Evolutionary conservation across 208 protist species (phyloP), one percentile per base, ranked within the genome.

Genomic region (Porcisia deanei): DNA sequence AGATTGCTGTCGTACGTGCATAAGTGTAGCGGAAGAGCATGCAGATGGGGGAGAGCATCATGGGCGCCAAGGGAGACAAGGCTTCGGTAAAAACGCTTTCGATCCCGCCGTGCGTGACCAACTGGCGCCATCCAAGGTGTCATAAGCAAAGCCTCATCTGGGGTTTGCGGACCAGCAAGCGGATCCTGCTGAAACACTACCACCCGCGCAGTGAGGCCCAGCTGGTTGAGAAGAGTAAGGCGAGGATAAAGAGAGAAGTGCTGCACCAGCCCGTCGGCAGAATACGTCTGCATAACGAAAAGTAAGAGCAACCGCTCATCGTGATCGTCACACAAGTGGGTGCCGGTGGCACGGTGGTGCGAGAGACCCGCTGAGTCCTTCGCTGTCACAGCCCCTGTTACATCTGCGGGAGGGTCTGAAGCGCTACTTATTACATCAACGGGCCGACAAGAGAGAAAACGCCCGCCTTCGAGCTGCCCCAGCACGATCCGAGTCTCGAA

Each of bases 181-280:
- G 54, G 70, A 73, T 94, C 88, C 47, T 76, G 58, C 80, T 96
- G 91, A 77, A 86, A 94, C 12, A 92, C 59, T 9, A 84, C 76
- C 18, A 94, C 67, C 39, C 79, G 77, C 57, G 91, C 73, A 8
- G 88, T 82, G n/a, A 94, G 80, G 22, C 91, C 91, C 12, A 91
- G 83, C 77, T 93, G 89, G 79, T 96, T 96, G 30, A 94, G 58
- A 9, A 96, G 72, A 12, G 84, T 88, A 14, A 94, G 71, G 22
- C 89, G 86, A 30, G 91, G 91, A 52, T 90, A 86, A 34, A 96
- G 83, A 20, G 84, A 75, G 57, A 96, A 83, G 64, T 84, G 80
- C 34, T 68, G 82, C 61, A 89, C 88, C 39, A 89, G 67, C 53
- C 83, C 87, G 76, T 89, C 85, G 0, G 75, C 72, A 8, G 85